Conservation (phyloP, 2,329 filamentous ascomycete species). For the Botrytis medusae region DNA sequence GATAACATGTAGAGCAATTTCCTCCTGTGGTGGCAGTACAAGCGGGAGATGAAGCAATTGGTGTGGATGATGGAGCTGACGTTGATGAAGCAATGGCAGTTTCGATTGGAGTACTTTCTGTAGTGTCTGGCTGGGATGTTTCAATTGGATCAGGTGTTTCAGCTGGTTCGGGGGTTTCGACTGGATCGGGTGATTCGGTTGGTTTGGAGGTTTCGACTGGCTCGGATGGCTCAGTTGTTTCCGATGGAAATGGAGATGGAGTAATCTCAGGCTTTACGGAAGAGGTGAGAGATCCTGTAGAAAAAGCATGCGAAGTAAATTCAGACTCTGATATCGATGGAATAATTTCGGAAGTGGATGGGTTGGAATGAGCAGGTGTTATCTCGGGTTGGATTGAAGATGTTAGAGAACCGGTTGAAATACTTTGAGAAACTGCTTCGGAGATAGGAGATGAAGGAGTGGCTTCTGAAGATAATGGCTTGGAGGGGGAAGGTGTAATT, state of each 20-base stretch:
- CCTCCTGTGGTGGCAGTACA: background rate
- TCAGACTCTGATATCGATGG: background rate
- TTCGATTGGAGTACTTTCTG: background rate
- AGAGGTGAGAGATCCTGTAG: background rate
- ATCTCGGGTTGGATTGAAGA: background rate
- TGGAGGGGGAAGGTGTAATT: background rate
- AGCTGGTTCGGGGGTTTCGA: background rate
- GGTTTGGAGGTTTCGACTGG: background rate
- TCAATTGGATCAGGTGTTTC: background rate
- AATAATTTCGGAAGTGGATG: background rate
- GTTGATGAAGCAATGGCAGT: background rate
- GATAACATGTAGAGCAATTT: constrained; percentile 5
- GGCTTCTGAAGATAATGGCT: background rate
- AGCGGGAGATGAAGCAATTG: background rate
- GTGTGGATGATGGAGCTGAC: background rate
- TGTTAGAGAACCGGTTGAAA: background rate
- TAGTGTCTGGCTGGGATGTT: background rate
- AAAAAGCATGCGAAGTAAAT: background rate
- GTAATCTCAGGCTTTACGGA: background rate
- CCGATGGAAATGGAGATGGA: background rate
- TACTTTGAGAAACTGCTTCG: background rate
- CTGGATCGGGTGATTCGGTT: background rate
- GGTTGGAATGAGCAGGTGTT: background rate
- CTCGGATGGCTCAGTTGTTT: background rate
- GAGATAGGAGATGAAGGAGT: background rate